Base-by-base conservation (phyloP, 106 monocot species). In the Amphibolis antarctica region DNA sequence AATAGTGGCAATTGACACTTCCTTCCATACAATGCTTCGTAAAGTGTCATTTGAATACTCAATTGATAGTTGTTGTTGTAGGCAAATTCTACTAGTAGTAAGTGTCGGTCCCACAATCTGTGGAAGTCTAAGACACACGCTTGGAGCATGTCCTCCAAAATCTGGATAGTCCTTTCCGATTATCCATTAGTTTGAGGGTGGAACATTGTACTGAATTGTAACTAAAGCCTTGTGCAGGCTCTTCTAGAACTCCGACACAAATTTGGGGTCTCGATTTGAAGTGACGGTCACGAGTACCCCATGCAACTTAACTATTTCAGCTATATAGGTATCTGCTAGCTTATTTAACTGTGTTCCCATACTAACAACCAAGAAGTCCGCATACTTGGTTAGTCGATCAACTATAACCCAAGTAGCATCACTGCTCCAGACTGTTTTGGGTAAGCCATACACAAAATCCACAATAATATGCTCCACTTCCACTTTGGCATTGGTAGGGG, bases 351-450 rank as follows among this genome's bases (percentile, higher is more conserved):
- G 2, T 5, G n/a, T 1, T 44, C 9, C 11, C 6, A 4, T 44
- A 21, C 6, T 0, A 6, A 59, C 1, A 1, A 43, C 12, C 15
- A 62, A 62, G 12, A 62, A 62, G 43, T 62, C 43, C 1, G 44
- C 43, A 12, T 13, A 62, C n/a, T 62, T 62, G 12, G 44, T 62
- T 3, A 62, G 6, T 1, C 18, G 10, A 62, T 62, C 52, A 17
- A 66, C 27, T 19, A 66, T 66, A 3, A 66, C 49, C 49, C 65
- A 66, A n/a, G 52, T 15, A 0, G 28, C 5, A 51, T 66, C 36
- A 18, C 29, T 46, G 20, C 9, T 7, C 28, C 20, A 5, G n/a
- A n/a, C 24, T 0, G 27, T 24, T 0, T 22, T 23, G 1, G 46
- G 22, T 11, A 64, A 11, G 28, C 64, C 9, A 5, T 3, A 14